A percentile compares a stretch with the other conserved stretches of the same genome.
These are phyloP conservation scores for Vachellia pachyceras DNA, from an alignment of 306 rosid species.

Conservation along the genomic window DNA sequence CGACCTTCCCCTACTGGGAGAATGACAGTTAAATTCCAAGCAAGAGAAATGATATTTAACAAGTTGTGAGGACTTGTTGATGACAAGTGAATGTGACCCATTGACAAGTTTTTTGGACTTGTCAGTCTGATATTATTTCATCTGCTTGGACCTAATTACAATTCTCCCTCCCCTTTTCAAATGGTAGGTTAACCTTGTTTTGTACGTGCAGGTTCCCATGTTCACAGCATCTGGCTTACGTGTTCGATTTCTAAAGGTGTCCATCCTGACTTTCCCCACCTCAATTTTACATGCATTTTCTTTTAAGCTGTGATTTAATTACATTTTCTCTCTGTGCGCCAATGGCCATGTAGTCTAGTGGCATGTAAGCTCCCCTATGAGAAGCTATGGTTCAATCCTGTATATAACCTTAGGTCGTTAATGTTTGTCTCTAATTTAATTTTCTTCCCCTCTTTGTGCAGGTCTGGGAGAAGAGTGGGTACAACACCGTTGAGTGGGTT, in stretches of 20 bases:
- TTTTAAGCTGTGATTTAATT: conserved; percentile 3
- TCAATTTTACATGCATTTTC: neutral
- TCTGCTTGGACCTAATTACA: too few species aligned
- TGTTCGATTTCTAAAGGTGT: conserved; percentile 95
- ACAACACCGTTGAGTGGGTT: conserved; percentile 99
- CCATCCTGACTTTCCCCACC: neutral
- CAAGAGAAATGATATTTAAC: too few species aligned
- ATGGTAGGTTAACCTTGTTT: conserved; percentile 6
- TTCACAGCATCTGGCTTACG: conserved; percentile 96
- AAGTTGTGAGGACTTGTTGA: too few species aligned
- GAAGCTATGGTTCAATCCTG: too few species aligned
- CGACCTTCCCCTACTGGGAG: neutral
- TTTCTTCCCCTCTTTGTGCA: conserved; percentile 37
- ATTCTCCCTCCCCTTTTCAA: neutral
- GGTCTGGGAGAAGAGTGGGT: conserved; percentile 99
- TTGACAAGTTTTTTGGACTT: too few species aligned
- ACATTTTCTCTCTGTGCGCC: conserved; percentile 32
- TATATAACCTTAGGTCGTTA: too few species aligned
- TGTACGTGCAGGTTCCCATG: conserved; percentile 76
- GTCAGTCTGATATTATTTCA: too few species aligned
- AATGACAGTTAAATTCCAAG: too few species aligned
- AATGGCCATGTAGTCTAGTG: too few species aligned
- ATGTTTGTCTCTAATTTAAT: too few species aligned
- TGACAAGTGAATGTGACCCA: too few species aligned
- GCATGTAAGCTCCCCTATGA: too few species aligned